A percentile compares a stretch with the other conserved stretches of the same genome.
phyloP scores from a whole-genome alignment of 768 basidiomycete species.

The Boletus rubescentipes region DNA sequence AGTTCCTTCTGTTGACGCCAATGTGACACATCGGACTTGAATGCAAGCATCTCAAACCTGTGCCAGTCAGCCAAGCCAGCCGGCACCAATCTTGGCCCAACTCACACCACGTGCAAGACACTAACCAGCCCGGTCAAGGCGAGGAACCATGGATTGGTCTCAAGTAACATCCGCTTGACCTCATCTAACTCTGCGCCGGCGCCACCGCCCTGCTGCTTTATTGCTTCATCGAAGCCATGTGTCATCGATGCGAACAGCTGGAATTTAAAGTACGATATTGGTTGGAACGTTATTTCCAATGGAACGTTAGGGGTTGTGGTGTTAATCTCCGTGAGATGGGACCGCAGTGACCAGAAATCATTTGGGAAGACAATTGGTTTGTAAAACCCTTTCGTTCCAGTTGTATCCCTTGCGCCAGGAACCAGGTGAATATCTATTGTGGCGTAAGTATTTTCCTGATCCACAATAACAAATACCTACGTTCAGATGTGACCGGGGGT shows the following conservation, averaged over 20 bases:
- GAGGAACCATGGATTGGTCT: constrained; percentile 88
- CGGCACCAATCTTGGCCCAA: constrained; percentile 14
- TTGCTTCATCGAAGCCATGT: constrained; percentile 82
- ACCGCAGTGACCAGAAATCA: constrained; percentile 90
- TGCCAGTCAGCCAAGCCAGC: constrained; percentile 10
- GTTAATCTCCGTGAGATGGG: constrained; percentile 84
- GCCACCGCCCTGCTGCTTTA: constrained; percentile 66
- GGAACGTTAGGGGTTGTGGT: constrained; percentile 76
- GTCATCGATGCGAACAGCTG: constrained; percentile 84
- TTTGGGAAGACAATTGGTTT: constrained; percentile 91
- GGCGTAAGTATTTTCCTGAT: constrained; percentile 11
- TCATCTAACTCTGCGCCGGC: constrained; percentile 83
- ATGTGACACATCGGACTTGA: constrained; percentile 92
- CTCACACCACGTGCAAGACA: constrained; percentile 83
- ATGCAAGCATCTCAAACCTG: constrained; percentile 94
- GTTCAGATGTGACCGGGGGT: constrained; percentile 58
- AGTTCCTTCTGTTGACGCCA: constrained; percentile 95
- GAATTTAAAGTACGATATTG: constrained; percentile 86
- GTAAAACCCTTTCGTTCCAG: constrained; percentile 69
- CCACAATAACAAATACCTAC: constrained; percentile 42
- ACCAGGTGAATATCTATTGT: constrained; percentile 62
- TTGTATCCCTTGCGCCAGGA: constrained; percentile 57
- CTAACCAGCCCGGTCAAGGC: constrained; percentile 82
- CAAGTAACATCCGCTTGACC: constrained; percentile 89
- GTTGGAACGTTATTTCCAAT: constrained; percentile 78